Conservation (phyloP, 2,329 filamentous ascomycete genomes). For the Hypoxylon sp. region DNA sequence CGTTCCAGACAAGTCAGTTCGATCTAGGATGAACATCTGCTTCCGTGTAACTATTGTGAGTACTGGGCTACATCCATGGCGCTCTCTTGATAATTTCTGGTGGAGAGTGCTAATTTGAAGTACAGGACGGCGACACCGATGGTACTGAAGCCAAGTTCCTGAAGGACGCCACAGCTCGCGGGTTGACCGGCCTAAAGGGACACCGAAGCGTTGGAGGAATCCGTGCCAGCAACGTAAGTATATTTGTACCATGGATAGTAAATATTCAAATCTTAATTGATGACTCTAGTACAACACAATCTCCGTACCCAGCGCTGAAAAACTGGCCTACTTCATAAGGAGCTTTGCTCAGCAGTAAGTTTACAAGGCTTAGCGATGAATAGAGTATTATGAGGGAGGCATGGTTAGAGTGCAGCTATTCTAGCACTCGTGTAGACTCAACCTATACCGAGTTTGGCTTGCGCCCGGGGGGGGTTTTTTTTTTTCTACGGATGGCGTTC, state of each 20-base stretch:
- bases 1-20: conserved; percentile 78
- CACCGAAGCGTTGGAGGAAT: conserved; percentile 90
- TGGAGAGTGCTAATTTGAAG: conserved; percentile 14
- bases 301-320: conserved; percentile 72
- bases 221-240: conserved; percentile 73
- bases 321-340: conserved; percentile 72
- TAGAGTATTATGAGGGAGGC: background rate
- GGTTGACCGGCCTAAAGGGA: conserved; percentile 85
- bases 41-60: conserved; percentile 75
- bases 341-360: conserved; percentile 60
- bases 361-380: background rate
- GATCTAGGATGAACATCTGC: conserved; percentile 95
- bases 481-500: conserved; percentile 14
- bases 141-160: conserved; percentile 85
- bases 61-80: background rate
- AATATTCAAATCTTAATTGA: no score
- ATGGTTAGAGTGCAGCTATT: background rate
- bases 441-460: background rate
- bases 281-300: conserved; percentile 79
- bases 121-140: conserved; percentile 66
- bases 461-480: background rate
- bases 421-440: background rate
- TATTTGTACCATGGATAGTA: no score
- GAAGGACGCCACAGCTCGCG: conserved; percentile 73
- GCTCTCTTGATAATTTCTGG: background rate